phyloP scores from a whole-genome alignment of 352 stramenopile species.

The Thalassiosira livingstoniorum region DNA sequence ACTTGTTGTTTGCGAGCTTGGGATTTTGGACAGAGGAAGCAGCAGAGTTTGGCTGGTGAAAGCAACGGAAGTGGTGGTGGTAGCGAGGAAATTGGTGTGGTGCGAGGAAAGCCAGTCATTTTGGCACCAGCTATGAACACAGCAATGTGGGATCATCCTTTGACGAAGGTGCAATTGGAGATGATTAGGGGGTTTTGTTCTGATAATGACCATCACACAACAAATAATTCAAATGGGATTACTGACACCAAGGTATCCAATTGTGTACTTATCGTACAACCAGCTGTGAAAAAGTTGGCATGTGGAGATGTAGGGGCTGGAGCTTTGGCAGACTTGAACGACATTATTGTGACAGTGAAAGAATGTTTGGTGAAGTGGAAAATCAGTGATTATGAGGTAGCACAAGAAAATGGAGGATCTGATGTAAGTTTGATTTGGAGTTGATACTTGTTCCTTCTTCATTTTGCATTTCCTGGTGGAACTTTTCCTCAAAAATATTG shows the following conservation, averaged over 20 bases:
- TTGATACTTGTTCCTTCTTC: no score
- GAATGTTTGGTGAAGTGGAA: constrained; percentile 20
- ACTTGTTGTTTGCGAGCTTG: constrained; percentile 93
- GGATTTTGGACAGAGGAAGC: constrained; percentile 81
- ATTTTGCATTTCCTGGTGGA: no score
- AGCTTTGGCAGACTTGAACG: constrained; percentile 75
- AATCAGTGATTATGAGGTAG: no score
- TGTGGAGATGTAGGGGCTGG: constrained; percentile 91
- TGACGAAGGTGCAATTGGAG: constrained; percentile 85
- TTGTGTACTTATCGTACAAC: constrained; percentile 88
- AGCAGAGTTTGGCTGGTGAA: not conserved
- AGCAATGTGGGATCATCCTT: constrained; percentile 96
- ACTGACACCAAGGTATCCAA: not conserved
- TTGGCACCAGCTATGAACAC: constrained; percentile 97
- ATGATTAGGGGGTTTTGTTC: constrained; percentile 65
- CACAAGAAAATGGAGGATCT: no score
- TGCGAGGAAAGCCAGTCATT: constrained; percentile 89
- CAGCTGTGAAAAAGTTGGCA: constrained; percentile 92
- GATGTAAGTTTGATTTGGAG: no score
- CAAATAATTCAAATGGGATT: not conserved
- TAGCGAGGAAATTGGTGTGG: not conserved
- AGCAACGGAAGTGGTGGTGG: not conserved
- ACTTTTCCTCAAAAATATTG: no score
- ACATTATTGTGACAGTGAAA: constrained; percentile 55
- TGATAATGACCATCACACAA: constrained; percentile 2